Base-by-base conservation (phyloP, 23 red algal genomes). In the Chondrus crispus region DNA sequence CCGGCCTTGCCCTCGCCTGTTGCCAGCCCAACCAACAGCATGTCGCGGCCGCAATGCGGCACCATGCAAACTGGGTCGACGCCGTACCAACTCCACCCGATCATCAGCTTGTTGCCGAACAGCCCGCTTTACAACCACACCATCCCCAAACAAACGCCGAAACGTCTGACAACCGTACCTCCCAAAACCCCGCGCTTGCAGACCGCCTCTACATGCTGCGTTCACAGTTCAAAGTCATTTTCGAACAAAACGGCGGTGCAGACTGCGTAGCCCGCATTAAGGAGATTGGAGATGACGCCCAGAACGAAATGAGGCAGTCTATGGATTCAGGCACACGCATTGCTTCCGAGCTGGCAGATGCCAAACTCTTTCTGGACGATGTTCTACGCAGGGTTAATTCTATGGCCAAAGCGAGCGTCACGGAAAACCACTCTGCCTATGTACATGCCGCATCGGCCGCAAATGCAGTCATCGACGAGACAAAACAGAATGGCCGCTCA, bases 201-300 rank as follows among this genome's bases (percentile, higher is more conserved):
- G 37, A 63, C n/a, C 82, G 42, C 11, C 62, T 86, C 16, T n/a
- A n/a, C n/a, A n/a, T n/a, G n/a, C n/a, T n/a, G n/a, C n/a, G n/a
- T n/a, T n/a, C n/a, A n/a, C n/a, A 46, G 41, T 86, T 70, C 42
- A 63, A 72, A 26, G 26, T 48, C 10, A 86, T 68, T 57, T 86
- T 86, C 52, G 82, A 63, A 46, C 82, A 71, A 24, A 86, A 86
- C 20, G 82, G 82, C 9, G 82, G 82, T 24, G 82, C 82, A 14
- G 57, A 86, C 22, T 86, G 82, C 62, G 82, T 86, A 22, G 54
- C 82, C 39, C 82, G 82, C 19, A 62, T 86, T 2, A 86, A 86
- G 42, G 38, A 86, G 42, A 86, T 86, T 73, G 82, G 60, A 14
- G 82, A 86, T 52, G 39, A 29, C 3, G 54, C 60, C 26, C 55